These are phyloP conservation scores for Gossypium lobatum DNA, from an alignment of 441 rosid genomes.

Conservation along the genomic window DNA sequence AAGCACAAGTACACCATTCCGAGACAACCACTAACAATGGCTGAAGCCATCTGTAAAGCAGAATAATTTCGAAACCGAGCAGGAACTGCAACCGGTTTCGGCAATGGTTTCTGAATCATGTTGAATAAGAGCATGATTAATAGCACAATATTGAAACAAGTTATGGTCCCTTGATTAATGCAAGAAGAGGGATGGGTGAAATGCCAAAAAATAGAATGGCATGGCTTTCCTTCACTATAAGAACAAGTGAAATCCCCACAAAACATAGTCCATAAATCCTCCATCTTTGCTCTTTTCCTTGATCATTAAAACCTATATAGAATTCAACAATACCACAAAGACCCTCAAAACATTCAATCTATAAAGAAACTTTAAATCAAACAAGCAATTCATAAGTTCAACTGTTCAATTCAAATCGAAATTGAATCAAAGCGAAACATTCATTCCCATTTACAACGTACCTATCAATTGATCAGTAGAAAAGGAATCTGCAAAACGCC, in stretches of 20 bases:
- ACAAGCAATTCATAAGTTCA: too few species aligned
- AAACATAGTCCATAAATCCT: conserved; percentile 38
- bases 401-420: too few species aligned
- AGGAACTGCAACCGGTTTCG: conserved; percentile 22
- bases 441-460: too few species aligned
- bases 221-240: conserved; percentile 18
- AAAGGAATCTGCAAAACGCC: too few species aligned
- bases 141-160: conserved; percentile 51
- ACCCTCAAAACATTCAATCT: not conserved
- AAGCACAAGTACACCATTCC: conserved; percentile 55
- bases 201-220: conserved; percentile 19
- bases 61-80: conserved; percentile 27
- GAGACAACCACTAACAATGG: conserved; percentile 51
- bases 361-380: too few species aligned
- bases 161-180: conserved; percentile 37
- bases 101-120: conserved; percentile 39
- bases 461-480: too few species aligned
- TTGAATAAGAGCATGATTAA: conserved; percentile 38
- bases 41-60: conserved; percentile 43
- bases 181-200: conserved; percentile 43
- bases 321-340: not conserved
- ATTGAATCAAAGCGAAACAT: too few species aligned
- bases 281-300: conserved; percentile 24
- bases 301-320: conserved; percentile 8
- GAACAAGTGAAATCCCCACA: conserved; percentile 46